Conservation (phyloP, 1,284 basidiomycete species). For the Lignosus rhinocerotis region DNA sequence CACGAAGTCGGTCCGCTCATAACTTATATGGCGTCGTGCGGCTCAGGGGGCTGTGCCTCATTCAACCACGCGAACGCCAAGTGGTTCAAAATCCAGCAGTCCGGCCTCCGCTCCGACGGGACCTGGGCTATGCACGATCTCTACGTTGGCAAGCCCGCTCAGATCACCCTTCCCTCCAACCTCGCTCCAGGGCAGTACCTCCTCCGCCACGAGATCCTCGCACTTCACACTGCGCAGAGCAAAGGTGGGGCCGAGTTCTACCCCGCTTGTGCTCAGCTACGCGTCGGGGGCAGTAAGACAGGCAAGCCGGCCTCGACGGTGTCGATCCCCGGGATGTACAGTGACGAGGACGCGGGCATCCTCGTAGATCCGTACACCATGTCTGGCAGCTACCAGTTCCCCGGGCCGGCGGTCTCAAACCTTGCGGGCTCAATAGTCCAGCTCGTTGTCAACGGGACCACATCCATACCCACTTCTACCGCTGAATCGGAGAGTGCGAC, state of each 20-base stretch:
- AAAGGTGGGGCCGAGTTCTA: conserved; percentile 70
- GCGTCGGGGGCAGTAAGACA: conserved; percentile 50
- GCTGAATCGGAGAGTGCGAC: not conserved
- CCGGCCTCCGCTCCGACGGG: conserved; percentile 37
- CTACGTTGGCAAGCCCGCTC: conserved; percentile 36
- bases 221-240: conserved; percentile 55
- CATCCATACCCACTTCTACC: not conserved
- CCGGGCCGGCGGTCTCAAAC: conserved; percentile 38
- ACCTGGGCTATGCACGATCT: conserved; percentile 42
- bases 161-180: conserved; percentile 52
- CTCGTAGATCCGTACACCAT: conserved; percentile 37
- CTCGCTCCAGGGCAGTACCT: conserved; percentile 65
- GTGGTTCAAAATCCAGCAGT: conserved; percentile 68
- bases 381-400: conserved; percentile 35
- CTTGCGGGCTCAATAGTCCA: conserved; percentile 13
- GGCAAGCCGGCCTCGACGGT: conserved; percentile 48
- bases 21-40: conserved; percentile 67
- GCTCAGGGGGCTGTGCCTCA: conserved; percentile 51
- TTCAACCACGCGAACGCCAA: conserved; percentile 56
- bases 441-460: not conserved
- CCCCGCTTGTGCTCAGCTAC: conserved; percentile 62
- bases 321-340: conserved; percentile 64
- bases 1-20: conserved; percentile 57
- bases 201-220: conserved; percentile 65
- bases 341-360: conserved; percentile 61